Evolutionary conservation across 2,329 filamentous ascomycete genomes (phyloP).

Genomic region (Fusarium dlaminii): DNA sequence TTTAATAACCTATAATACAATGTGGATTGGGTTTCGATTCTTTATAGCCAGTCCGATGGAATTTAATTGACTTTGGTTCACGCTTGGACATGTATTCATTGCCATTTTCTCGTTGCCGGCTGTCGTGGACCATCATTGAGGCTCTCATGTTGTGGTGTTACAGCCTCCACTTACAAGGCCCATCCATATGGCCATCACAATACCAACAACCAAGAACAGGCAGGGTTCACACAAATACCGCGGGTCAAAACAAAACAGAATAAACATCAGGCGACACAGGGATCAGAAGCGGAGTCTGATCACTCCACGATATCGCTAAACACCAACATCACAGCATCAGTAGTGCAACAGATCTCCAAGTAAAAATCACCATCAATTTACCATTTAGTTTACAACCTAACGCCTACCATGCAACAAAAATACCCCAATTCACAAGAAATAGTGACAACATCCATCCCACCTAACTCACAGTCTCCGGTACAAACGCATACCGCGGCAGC

Average conservation of each 20-base stretch:
- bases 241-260: not conserved
- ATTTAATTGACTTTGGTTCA: accelerated
- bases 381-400: constrained; percentile 40
- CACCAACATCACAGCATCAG: not conserved
- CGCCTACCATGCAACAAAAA: constrained; percentile 42
- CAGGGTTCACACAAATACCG: not conserved
- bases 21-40: accelerated
- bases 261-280: not conserved
- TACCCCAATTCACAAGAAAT: constrained; percentile 9
- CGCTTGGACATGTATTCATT: accelerated
- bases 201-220: not conserved
- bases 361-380: constrained; percentile 36
- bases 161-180: not conserved
- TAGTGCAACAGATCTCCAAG: not conserved
- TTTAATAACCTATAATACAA: too few relatives aligned
- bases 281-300: accelerated
- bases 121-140: too few relatives aligned
- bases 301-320: not conserved
- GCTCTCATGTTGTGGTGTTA: accelerated
- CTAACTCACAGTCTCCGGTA: constrained; percentile 40
- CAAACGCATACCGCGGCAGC: constrained; percentile 78
- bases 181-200: not conserved
- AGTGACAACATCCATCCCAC: not conserved
- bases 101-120: accelerated
- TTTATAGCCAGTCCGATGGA: accelerated